These are phyloP conservation scores for Fusarium mundagurra DNA, from an alignment of 2,329 filamentous ascomycete species.

Conservation along the genomic window DNA sequence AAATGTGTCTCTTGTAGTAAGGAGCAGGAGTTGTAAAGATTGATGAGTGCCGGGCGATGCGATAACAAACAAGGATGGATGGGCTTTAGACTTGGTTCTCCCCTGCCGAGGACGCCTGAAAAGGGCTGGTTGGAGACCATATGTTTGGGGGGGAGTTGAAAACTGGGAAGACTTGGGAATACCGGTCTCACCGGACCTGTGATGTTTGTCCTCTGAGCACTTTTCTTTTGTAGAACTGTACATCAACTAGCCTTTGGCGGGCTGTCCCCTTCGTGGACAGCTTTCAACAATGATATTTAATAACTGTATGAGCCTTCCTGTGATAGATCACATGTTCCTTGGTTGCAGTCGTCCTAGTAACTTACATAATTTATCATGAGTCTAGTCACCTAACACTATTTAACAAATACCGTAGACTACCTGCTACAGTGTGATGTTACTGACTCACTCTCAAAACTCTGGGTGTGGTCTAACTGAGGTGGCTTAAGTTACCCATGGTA, in stretches of 20 bases:
- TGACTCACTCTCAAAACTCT: neutral
- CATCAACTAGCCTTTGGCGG: conserved; percentile 42
- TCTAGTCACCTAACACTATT: neutral
- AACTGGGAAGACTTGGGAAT: conserved; percentile 37
- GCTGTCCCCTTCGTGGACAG: conserved; percentile 25
- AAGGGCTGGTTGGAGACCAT: conserved; percentile 39
- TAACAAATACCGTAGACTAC: neutral
- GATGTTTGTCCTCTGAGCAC: conserved; percentile 43
- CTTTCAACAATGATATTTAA: conserved; percentile 30
- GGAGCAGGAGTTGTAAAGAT: conserved; percentile 22
- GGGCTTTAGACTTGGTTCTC: conserved; percentile 38
- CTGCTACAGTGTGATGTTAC: neutral
- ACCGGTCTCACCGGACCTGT: conserved; percentile 36
- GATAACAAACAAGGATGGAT: conserved; percentile 34
- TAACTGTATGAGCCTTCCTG: neutral
- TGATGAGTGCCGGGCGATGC: conserved; percentile 21
- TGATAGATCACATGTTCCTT: neutral
- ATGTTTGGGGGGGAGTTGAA: conserved; percentile 32
- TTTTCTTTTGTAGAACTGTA: conserved; percentile 49
- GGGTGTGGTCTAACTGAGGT: neutral
- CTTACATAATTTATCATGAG: neutral
- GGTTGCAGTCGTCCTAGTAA: neutral
- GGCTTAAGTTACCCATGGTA: neutral
- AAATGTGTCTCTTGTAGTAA: conserved; percentile 43
- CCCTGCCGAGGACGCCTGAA: conserved; percentile 28